Evolutionary conservation across 768 basidiomycete genomes (phyloP).

Genomic region (Naematelia encephala): DNA sequence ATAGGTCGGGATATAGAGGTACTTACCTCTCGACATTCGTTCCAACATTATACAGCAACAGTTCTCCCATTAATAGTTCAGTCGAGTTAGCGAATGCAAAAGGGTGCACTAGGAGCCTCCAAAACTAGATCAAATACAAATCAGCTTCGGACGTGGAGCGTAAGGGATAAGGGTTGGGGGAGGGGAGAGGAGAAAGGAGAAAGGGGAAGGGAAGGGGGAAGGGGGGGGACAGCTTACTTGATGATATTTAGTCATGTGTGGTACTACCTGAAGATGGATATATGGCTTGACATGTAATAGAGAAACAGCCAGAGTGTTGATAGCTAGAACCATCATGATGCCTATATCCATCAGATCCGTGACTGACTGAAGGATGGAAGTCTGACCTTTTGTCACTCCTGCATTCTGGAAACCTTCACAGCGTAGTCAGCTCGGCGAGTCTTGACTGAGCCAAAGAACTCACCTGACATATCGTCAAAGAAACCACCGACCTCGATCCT

Average conservation of each 20-base stretch:
- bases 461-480: background rate
- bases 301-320: constrained; percentile 70
- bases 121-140: too few species aligned
- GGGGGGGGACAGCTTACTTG: constrained; percentile 59
- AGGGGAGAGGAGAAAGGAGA: constrained; percentile 44
- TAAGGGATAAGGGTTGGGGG: constrained; percentile 28
- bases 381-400: constrained; percentile 7
- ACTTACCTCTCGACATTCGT: constrained; percentile 66
- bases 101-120: constrained; percentile 73
- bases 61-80: constrained; percentile 72
- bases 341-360: constrained; percentile 54
- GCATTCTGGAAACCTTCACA: constrained; percentile 5
- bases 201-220: background rate
- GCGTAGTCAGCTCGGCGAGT: background rate
- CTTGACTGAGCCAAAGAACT: too few species aligned
- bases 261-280: constrained; percentile 82
- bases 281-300: constrained; percentile 86
- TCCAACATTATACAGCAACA: constrained; percentile 69
- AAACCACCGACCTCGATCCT: too few species aligned
- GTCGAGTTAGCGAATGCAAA: constrained; percentile 77
- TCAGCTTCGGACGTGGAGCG: too few species aligned
- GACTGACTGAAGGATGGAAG: background rate
- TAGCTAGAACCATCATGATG: constrained; percentile 68
- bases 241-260: constrained; percentile 83
- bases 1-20: too few species aligned